Evolutionary conservation across 2,329 filamentous ascomycete species (phyloP).

Genomic region (Pseudogymnoascus sp.): DNA sequence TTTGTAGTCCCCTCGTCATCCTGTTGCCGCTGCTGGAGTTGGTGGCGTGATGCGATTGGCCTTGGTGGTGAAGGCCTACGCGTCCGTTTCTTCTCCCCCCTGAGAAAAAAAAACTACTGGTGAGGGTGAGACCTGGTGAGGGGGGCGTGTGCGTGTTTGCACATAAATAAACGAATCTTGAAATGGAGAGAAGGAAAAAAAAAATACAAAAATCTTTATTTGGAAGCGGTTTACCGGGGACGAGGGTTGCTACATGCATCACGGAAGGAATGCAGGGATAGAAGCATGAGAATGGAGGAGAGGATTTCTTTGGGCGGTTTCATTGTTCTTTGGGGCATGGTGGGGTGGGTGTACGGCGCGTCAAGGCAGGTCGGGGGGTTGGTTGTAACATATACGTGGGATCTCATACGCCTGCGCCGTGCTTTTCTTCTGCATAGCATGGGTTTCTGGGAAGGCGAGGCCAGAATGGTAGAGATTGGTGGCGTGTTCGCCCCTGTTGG

Average conservation of each 20-base stretch:
- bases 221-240: neutral
- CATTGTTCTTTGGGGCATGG: neutral
- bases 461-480: neutral
- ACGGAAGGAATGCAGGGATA: neutral
- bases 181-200: neutral
- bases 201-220: neutral
- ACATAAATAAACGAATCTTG: neutral
- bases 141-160: neutral
- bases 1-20: neutral
- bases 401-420: slow-evolving; percentile 3
- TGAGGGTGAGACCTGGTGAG: neutral
- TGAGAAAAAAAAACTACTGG: neutral
- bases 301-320: neutral
- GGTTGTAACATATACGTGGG: slow-evolving; percentile 3
- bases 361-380: neutral
- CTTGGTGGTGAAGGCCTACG: neutral
- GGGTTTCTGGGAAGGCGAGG: neutral
- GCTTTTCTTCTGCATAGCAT: slow-evolving; percentile 1
- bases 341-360: neutral
- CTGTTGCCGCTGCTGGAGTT: slow-evolving; percentile 5
- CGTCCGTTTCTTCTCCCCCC: neutral
- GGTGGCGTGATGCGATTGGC: neutral
- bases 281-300: neutral
- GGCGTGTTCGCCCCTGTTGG: neutral
- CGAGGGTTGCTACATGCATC: neutral